These are phyloP conservation scores for Dioscorea dumetorum DNA, from an alignment of 106 monocot species.

Conservation along the genomic window DNA sequence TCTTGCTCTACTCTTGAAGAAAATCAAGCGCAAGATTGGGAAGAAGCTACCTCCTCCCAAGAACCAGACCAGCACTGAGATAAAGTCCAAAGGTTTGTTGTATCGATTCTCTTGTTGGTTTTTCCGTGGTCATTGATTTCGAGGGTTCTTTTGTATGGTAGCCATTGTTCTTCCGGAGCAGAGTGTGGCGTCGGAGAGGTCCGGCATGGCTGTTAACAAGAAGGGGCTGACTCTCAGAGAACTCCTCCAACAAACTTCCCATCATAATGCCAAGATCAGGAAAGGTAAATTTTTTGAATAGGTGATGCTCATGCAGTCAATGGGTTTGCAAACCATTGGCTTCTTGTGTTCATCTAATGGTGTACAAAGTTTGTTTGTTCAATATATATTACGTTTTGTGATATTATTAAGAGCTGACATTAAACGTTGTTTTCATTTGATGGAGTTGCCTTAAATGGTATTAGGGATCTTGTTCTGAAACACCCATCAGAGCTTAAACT, in stretches of 20 bases:
- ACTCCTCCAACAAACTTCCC: constrained; percentile 84
- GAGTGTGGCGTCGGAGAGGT: constrained; percentile 60
- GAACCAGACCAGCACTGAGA: constrained; percentile 63
- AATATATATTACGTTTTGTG: not conserved
- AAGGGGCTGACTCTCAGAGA: constrained; percentile 83
- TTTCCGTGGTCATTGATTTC: not conserved
- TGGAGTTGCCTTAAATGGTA: constrained; percentile 82
- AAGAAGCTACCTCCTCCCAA: constrained; percentile 82
- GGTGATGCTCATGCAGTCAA: not conserved
- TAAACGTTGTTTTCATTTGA: constrained; percentile 1
- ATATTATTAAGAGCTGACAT: constrained; percentile 1
- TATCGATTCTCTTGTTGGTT: not conserved
- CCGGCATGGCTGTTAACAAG: constrained; percentile 65
- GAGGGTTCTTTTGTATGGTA: constrained; percentile 15
- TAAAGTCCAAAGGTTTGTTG: constrained; percentile 73
- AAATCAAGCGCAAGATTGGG: constrained; percentile 76
- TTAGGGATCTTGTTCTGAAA: constrained; percentile 64
- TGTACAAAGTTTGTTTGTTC: not conserved
- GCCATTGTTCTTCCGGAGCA: constrained; percentile 91
- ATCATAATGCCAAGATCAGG: constrained; percentile 79
- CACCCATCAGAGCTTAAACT: constrained; percentile 75
- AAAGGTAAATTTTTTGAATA: constrained; percentile 32
- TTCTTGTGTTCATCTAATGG: too few species aligned
- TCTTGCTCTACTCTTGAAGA: constrained; percentile 34
- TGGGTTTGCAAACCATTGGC: too few species aligned